Evolutionary conservation across 257 asterid genomes (phyloP), one percentile per base, ranked within the genome.

Genomic region (Primulina eburnea): DNA sequence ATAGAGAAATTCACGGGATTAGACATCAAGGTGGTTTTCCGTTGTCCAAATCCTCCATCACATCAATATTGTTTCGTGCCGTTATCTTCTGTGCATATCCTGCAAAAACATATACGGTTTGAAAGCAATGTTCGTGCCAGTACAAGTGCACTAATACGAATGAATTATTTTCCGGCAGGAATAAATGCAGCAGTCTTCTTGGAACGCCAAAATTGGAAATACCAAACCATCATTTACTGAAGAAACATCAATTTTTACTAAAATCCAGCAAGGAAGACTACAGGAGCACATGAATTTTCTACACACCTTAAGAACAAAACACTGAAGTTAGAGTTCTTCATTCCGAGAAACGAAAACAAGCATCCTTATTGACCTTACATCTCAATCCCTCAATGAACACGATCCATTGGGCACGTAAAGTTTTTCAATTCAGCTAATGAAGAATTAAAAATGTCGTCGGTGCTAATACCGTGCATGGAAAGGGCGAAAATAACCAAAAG

Each of bases 11-110:
- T 67, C 17, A 8, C 11, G 50, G 53, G 67, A 10, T 29, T 62
- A 65, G 17, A 63, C 37, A 65, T 83, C 86, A 92, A 70, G 86
- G 72, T 60, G 90, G 86, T 67, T 87, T 82, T 68, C 81, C 87
- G 32, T 90, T 82, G 33, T 92, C 95, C 87, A 92, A 78, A 80
- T 88, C 96, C 75, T 85, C 97, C 98, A 92, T 88, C 77, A 92
- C 89, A 50, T 85, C 86, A 65, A 90, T 92, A 79, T 90, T 87
- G 7, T 33, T 69, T 47, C 94, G 95, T 50, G 87, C 80, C 9
- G 98, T 92, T 76, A 90, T 85, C 89, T 92, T 92, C 79, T 90
- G 97, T 77, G 88, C 97, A 75, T 84, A 90, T 77, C 97, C 98
- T 92, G 98, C 72, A 74, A 73, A 40, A 66, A 28, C 9, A n/a